phyloP scores from a whole-genome alignment of 768 basidiomycete species.

The Phylloporus sp. region DNA sequence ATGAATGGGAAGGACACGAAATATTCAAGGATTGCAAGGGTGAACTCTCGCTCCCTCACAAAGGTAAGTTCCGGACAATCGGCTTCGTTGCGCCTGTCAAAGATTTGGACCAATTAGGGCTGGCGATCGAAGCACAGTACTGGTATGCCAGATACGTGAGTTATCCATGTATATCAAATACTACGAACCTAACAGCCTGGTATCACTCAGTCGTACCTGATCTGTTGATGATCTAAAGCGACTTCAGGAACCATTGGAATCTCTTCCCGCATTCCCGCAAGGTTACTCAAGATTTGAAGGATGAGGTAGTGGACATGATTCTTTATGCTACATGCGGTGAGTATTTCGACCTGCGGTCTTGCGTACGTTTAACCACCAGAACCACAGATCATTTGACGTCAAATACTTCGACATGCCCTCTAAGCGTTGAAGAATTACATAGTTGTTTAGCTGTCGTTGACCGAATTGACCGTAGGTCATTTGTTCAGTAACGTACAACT shows the following conservation, averaged over 20 bases:
- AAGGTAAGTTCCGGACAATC: constrained; percentile 12
- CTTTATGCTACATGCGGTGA: constrained; percentile 26
- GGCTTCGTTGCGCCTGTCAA: background rate
- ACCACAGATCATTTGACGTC: constrained; percentile 27
- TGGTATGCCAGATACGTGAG: constrained; percentile 28
- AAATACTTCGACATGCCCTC: constrained; percentile 21
- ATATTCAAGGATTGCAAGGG: constrained; percentile 30
- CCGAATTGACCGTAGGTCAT: constrained; percentile 19
- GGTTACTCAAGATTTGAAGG: constrained; percentile 23
- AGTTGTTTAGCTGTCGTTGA: constrained; percentile 25
- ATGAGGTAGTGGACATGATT: constrained; percentile 25
- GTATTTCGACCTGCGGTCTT: background rate
- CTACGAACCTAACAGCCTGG: constrained; percentile 4
- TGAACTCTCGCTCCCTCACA: constrained; percentile 16
- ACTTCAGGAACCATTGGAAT: constrained; percentile 35
- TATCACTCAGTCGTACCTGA: background rate
- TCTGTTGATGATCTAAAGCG: background rate
- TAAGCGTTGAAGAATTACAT: constrained; percentile 16
- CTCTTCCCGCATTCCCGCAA: constrained; percentile 27
- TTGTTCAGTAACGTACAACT: background rate
- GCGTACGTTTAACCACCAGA: background rate
- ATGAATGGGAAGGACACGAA: constrained; percentile 35
- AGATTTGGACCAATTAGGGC: constrained; percentile 17
- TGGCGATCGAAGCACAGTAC: constrained; percentile 35
- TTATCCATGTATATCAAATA: background rate